phyloP scores from a whole-genome alignment of 129 eudicot genomes.

The Heracleum sosnowskyi region DNA sequence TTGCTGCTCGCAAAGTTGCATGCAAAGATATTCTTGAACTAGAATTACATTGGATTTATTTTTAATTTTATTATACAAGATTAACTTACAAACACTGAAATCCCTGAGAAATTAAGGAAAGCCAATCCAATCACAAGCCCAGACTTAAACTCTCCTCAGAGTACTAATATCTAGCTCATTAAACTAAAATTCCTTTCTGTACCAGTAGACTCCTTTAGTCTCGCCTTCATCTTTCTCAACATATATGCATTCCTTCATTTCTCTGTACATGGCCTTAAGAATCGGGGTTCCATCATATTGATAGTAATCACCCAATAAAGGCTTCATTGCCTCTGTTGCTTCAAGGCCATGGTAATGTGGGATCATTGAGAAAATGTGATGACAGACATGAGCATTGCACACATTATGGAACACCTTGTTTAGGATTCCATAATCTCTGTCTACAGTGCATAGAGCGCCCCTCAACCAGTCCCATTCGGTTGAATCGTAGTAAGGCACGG shows the following conservation, averaged over 20 bases:
- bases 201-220: constrained; percentile 3
- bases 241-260: constrained; percentile 3
- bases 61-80: not conserved
- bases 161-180: not conserved
- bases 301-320: not conserved
- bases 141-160: not conserved
- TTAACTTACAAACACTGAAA: not conserved
- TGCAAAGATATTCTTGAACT: not conserved
- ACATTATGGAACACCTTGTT: constrained; percentile 1
- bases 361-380: not conserved
- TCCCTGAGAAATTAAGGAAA: not conserved
- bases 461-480: constrained; percentile 5
- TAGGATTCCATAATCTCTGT: not conserved
- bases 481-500: not conserved
- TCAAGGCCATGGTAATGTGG: not conserved
- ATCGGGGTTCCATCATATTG: not conserved
- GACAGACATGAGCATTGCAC: not conserved
- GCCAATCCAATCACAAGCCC: not conserved
- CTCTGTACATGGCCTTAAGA: constrained; percentile 5
- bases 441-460: not conserved
- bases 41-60: not conserved
- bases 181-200: not conserved
- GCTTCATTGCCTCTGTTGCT: constrained; percentile 5
- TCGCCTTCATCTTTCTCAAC: constrained; percentile 3
- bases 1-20: no score